These are phyloP conservation scores for Rhizomucor pusillus DNA, from an alignment of 371 early-diverging fungal genomes.

Conservation along the genomic window DNA sequence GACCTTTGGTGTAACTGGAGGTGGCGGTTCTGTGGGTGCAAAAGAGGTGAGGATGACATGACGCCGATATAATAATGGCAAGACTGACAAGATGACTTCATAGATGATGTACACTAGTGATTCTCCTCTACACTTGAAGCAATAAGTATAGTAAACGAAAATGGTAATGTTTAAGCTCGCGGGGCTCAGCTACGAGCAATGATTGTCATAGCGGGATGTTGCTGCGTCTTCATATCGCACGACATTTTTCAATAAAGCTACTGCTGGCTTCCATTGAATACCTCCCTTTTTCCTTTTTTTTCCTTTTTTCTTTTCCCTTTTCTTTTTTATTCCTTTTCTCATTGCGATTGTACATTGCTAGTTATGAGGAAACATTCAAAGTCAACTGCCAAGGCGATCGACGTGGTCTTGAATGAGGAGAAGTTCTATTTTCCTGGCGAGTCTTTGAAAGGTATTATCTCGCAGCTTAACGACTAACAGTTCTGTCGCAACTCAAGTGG, in stretches of 20 bases:
- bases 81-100: neutral
- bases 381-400: slow-evolving; percentile 27
- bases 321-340: slow-evolving; percentile 1
- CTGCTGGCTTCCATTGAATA: neutral
- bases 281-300: neutral
- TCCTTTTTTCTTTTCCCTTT: slow-evolving; percentile 1
- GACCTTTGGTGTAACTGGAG: slow-evolving; percentile 81
- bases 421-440: slow-evolving; percentile 51
- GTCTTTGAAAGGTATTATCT: slow-evolving; percentile 30
- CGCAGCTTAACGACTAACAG: too few species aligned
- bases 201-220: too few species aligned
- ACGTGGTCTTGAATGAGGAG: slow-evolving; percentile 39
- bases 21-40: slow-evolving; percentile 56
- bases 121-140: slow-evolving; percentile 18
- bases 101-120: slow-evolving; percentile 17
- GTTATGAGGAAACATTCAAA: slow-evolving; percentile 4
- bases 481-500: too few species aligned
- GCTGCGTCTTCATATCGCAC: too few species aligned
- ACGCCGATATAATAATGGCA: neutral
- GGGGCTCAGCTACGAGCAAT: too few species aligned
- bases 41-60: slow-evolving; percentile 39
- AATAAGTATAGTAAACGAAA: neutral
- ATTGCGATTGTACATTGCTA: neutral
- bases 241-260: slow-evolving; percentile 6
- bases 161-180: neutral